Conservation (phyloP, 202 grass and related monocot genomes). For the Hordeum pubiflorum region DNA sequence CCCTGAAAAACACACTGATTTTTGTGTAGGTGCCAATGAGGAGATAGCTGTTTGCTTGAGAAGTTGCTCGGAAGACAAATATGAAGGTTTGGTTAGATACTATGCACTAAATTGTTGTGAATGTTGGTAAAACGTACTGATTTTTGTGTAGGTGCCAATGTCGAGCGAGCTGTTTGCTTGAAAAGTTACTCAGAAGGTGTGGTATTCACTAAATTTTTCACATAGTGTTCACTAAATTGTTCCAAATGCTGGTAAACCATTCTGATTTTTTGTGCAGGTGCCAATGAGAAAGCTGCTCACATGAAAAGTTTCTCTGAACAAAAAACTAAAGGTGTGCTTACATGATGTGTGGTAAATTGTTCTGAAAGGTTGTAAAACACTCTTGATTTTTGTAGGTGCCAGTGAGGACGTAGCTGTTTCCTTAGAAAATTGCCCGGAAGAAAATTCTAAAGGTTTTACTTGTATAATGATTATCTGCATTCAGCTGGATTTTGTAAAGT, state of each 20-base stretch:
- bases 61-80: background rate
- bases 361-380: background rate
- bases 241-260: background rate
- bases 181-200: slow-evolving; percentile 20
- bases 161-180: slow-evolving; percentile 6
- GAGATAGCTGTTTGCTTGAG: background rate
- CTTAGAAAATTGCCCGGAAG: background rate
- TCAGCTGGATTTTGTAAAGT: background rate
- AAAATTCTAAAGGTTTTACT: slow-evolving; percentile 23
- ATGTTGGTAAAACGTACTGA: background rate
- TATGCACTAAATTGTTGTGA: background rate
- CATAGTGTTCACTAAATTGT: background rate
- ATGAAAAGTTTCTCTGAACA: background rate
- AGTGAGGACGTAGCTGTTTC: background rate
- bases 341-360: background rate
- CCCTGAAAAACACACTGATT: background rate
- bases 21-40: background rate
- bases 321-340: slow-evolving; percentile 28
- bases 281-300: background rate
- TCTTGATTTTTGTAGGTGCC: slow-evolving; percentile 9
- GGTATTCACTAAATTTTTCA: background rate
- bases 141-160: slow-evolving; percentile 6
- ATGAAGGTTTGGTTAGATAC: background rate
- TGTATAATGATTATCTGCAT: background rate
- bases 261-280: slow-evolving; percentile 4